Evolutionary conservation across 164 flowering plant species (phyloP), one percentile per base, ranked within the genome.

Genomic region (Stephania yunnanensis): DNA sequence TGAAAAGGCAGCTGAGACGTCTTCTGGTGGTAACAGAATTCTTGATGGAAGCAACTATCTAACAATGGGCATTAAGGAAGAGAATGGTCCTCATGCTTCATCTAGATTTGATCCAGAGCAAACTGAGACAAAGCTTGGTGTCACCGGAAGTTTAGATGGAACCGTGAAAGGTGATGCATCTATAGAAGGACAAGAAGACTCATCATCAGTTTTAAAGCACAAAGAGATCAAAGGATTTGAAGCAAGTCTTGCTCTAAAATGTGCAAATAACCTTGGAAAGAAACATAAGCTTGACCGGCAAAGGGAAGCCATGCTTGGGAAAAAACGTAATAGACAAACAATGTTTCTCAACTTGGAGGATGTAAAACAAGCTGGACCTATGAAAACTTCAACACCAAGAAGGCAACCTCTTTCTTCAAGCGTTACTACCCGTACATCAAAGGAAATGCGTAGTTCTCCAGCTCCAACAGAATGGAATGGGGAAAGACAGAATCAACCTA

Each of bases 301-400:
- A 36, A 91, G 89, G 78, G 97, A 92, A 80, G 94, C 90, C 66
- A 92, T 89, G 97, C 84, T 91, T 19, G 99, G 99, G 55, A 95
- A 91, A 81, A 95, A 92, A 78, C 92, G 96, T 11, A 87, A 70
- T 69, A 86, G 98, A 72, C 97, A 93, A 83, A 93, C 96, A 0
- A 79, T 93, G 92, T 91, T 95, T 81, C 90, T 95, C 74, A 88
- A 91, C 73, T 83, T 92, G 77, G 98, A 93, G 83, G 98, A 92
- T 82, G 92, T 89, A 58, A 93, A 90, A 85, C 96, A 93, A 85
- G 99, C 91, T 73, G 97, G 91, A 2, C 79, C 88, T 10, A 80
- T 86, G 7, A 95, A 95, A 83, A 80, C 87, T 65, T 83, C 96
- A 61, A 88, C 98, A 10, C 97, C 97, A 5, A 86, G 88, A 76